These are phyloP conservation scores for Alnus rubra DNA, from an alignment of 306 rosid genomes.

Conservation along the genomic window DNA sequence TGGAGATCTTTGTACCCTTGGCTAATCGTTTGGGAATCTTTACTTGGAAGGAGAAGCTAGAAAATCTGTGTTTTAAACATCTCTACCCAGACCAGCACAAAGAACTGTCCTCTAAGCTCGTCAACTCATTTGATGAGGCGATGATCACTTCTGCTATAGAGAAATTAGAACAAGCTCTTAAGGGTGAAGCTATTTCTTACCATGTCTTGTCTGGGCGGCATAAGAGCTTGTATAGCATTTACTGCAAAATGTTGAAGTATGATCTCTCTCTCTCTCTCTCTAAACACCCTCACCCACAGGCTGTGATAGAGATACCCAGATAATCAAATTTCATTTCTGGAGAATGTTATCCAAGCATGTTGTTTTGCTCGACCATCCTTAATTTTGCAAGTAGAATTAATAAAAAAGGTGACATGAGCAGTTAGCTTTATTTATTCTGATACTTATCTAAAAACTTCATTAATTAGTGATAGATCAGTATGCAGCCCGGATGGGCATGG, in stretches of 20 bases:
- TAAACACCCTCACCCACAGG: background rate
- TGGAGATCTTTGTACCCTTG: conserved; percentile 96
- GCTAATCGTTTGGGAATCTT: conserved; percentile 93
- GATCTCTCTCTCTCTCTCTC: conserved; percentile 30
- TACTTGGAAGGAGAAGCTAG: conserved; percentile 90
- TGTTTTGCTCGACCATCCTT: conserved; percentile 2
- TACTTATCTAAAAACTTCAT: background rate
- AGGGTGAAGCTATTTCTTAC: conserved; percentile 71
- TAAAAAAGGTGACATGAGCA: background rate
- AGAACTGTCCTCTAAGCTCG: conserved; percentile 78
- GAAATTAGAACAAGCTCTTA: conserved; percentile 64
- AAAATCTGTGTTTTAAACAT: conserved; percentile 86
- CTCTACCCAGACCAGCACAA: conserved; percentile 66
- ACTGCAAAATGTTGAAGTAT: conserved; percentile 89
- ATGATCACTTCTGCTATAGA: conserved; percentile 68
- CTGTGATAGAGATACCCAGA: background rate
- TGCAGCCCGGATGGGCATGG: background rate
- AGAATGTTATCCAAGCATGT: background rate
- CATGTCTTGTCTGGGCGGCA: conserved; percentile 84
- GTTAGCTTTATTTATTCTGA: background rate
- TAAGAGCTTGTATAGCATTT: conserved; percentile 85
- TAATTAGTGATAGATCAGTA: background rate
- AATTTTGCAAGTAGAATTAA: conserved; percentile 3
- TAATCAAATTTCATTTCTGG: conserved; percentile 3
- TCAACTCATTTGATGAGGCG: conserved; percentile 72